A percentile compares a stretch with the other conserved stretches of the same genome.
Evolutionary conservation across 176 grass and related monocot species (phyloP).

Genomic region (Areca catechu): DNA sequence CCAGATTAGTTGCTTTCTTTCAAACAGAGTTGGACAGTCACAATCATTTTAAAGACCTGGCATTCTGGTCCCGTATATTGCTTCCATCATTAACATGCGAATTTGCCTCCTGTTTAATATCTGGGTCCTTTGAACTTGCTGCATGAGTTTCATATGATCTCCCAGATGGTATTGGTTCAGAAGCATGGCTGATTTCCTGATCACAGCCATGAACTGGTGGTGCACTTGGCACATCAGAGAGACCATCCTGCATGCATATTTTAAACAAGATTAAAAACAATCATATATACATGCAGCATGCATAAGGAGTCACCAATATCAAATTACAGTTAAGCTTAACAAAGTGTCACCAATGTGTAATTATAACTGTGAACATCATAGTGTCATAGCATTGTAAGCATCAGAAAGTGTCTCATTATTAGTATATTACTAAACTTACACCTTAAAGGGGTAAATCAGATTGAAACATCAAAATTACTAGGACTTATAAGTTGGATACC

Average conservation of each 20-base stretch:
- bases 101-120: slow-evolving; percentile 28
- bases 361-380: too few species aligned
- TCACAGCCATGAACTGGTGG: slow-evolving; percentile 80
- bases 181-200: slow-evolving; percentile 39
- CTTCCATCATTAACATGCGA: slow-evolving; percentile 23
- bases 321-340: too few species aligned
- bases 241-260: slow-evolving; percentile 40
- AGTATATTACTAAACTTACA: too few species aligned
- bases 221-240: slow-evolving; percentile 71
- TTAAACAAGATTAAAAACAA: background rate
- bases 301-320: too few species aligned
- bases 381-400: too few species aligned
- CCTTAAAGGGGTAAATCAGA: too few species aligned
- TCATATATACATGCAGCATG: too few species aligned
- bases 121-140: slow-evolving; percentile 23
- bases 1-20: background rate
- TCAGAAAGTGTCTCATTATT: too few species aligned
- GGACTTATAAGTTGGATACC: too few species aligned
- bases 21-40: slow-evolving; percentile 9
- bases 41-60: slow-evolving; percentile 41
- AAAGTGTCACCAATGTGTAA: too few species aligned
- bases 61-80: slow-evolving; percentile 33
- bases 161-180: slow-evolving; percentile 16
- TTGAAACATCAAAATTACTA: too few species aligned
- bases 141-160: slow-evolving; percentile 16